phyloP scores from a whole-genome alignment of 2,329 filamentous ascomycete species.

The Penicillium sp. region DNA sequence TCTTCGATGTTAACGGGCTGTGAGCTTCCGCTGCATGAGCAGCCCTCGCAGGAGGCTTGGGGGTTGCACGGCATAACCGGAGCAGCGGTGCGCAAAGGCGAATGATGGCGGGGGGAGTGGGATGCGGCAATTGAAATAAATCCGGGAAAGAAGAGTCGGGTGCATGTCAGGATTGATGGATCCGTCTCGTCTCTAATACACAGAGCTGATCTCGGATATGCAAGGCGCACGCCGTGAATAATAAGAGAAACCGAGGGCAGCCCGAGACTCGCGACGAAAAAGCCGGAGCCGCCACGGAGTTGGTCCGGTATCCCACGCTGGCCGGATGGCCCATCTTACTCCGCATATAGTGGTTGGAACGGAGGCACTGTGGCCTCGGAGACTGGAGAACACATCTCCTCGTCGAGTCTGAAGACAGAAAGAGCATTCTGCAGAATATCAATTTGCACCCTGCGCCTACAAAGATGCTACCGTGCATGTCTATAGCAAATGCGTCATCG shows the following conservation, averaged over 20 bases:
- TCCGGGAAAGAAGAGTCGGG: not conserved
- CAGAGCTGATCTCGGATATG: too few species aligned
- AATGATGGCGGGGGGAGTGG: not conserved
- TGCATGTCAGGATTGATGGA: not conserved
- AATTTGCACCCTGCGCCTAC: too few species aligned
- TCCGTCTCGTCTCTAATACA: too few species aligned
- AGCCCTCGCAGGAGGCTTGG: constrained; percentile 5
- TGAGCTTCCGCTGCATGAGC: constrained; percentile 1
- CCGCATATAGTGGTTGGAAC: too few species aligned
- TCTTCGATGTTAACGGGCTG: constrained; percentile 4
- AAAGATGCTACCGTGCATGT: too few species aligned
- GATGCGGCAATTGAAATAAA: not conserved
- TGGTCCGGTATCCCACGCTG: not conserved
- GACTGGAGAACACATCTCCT: too few species aligned
- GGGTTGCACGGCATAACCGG: constrained; percentile 1
- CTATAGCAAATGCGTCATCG: too few species aligned
- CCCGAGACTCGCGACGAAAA: not conserved
- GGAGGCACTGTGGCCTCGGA: too few species aligned
- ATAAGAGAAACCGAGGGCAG: not conserved
- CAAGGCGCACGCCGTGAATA: not conserved
- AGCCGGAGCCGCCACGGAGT: not conserved
- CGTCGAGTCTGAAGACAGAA: too few species aligned
- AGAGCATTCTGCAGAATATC: too few species aligned
- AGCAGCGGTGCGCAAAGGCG: not conserved
- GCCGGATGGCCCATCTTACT: not conserved